These are phyloP conservation scores for Camillea tinctor DNA, from an alignment of 2,329 filamentous ascomycete genomes.

Conservation along the genomic window DNA sequence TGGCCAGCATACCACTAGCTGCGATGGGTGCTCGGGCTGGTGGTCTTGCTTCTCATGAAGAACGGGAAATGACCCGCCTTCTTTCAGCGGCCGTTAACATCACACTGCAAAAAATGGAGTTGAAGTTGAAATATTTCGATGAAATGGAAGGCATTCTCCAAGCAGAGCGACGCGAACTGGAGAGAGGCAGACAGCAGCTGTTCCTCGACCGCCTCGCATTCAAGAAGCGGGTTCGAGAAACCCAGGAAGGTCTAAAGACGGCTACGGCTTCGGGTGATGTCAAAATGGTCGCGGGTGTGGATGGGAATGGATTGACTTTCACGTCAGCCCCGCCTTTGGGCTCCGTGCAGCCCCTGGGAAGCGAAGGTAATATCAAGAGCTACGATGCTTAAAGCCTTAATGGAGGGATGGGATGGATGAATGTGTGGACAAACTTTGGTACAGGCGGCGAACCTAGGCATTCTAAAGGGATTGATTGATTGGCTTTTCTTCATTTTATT, in stretches of 20 bases:
- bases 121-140: slow-evolving; percentile 94
- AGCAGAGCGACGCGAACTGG: slow-evolving; percentile 88
- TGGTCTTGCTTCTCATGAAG: slow-evolving; percentile 90
- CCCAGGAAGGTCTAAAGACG: slow-evolving; percentile 72
- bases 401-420: neutral
- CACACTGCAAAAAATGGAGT: slow-evolving; percentile 90
- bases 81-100: slow-evolving; percentile 91
- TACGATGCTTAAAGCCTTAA: slow-evolving; percentile 47
- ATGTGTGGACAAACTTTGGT: slow-evolving; percentile 6
- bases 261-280: slow-evolving; percentile 48
- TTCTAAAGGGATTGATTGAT: slow-evolving; percentile 11
- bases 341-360: slow-evolving; percentile 54
- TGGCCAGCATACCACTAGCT: slow-evolving; percentile 80
- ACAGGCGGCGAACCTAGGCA: slow-evolving; percentile 22
- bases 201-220: slow-evolving; percentile 91
- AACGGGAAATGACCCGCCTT: slow-evolving; percentile 92
- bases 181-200: slow-evolving; percentile 86
- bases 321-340: slow-evolving; percentile 43
- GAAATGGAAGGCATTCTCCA: slow-evolving; percentile 93
- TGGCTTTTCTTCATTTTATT: neutral
- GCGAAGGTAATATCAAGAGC: slow-evolving; percentile 55
- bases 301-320: slow-evolving; percentile 54
- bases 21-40: slow-evolving; percentile 82
- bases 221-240: slow-evolving; percentile 80
- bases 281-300: slow-evolving; percentile 49